Percentiles rank a stretch among this genome's conserved stretches.
These are phyloP conservation scores for Pythium coloratum DNA, from an alignment of 352 stramenopile species.

Conservation along the genomic window DNA sequence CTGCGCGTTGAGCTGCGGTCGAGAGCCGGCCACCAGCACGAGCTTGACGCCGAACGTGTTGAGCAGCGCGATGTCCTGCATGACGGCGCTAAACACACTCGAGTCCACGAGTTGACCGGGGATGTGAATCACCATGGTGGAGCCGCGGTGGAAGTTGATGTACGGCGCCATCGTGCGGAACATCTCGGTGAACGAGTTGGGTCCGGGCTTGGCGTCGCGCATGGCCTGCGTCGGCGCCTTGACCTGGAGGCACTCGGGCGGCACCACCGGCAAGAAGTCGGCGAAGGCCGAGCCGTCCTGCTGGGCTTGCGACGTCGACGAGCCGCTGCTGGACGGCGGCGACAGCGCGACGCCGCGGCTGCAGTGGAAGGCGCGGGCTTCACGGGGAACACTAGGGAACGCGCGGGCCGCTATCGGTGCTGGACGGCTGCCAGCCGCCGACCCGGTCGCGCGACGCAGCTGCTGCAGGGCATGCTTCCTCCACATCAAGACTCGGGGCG, in stretches of 20 bases:
- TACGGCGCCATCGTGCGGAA: slow-evolving; percentile 97
- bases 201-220: slow-evolving; percentile 28
- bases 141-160: slow-evolving; percentile 96
- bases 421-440: slow-evolving; percentile 19
- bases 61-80: slow-evolving; percentile 95
- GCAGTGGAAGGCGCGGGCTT: slow-evolving; percentile 8
- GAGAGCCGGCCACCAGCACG: slow-evolving; percentile 94
- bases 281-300: slow-evolving; percentile 26
- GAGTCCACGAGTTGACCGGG: slow-evolving; percentile 93
- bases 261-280: slow-evolving; percentile 75
- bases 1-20: slow-evolving; percentile 94
- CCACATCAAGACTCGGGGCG: slow-evolving; percentile 28
- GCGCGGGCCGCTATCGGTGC: slow-evolving; percentile 23
- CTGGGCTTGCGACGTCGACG: background rate
- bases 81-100: slow-evolving; percentile 90
- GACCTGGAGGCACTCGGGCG: slow-evolving; percentile 74
- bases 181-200: slow-evolving; percentile 87
- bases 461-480: slow-evolving; percentile 30
- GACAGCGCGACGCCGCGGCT: background rate
- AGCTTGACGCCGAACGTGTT: slow-evolving; percentile 95
- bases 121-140: slow-evolving; percentile 96
- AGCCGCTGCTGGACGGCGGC: background rate
- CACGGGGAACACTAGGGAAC: too few relatives aligned
- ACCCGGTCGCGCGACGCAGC: slow-evolving; percentile 28
- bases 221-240: slow-evolving; percentile 32